Base-by-base conservation (phyloP, 331 rosid species). In the Spiraea crenata region DNA sequence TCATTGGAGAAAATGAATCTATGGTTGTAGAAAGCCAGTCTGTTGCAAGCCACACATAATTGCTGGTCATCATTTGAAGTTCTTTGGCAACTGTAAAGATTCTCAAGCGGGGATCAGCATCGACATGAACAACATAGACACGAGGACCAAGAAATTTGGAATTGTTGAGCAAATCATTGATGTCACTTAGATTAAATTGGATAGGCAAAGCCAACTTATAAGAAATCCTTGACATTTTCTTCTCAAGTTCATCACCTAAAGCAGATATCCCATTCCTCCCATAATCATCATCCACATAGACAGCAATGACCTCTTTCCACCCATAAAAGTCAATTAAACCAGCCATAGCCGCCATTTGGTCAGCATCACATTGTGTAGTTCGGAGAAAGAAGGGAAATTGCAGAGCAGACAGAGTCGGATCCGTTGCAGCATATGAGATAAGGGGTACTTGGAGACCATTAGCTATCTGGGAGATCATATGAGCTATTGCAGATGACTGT, bases 301-400 rank as follows among this genome's bases (percentile, higher is more conserved):
- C 63, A 61, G 70, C 90, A 74, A 87, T 87, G 69, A 93, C 92
- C 69, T 87, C 88, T 80, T 86, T 93, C 99, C 99, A 93, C 61
- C 74, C 92, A 65, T 87, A 70, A n/a, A 83, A 87, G 9, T 87
- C 88, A 13, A 93, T 78, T 34, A 93, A 64, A 45, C 80, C 81
- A 67, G 99, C 96, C 81, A 93, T 71, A 65, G 96, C 97, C 19
- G 72, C 72, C 99, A 91, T 93, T 78, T 93, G 97, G 71, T 70
- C 83, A 63, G 80, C 77, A 55, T 93, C 99, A 54, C 90, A 85
- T 60, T 80, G 96, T 4, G 76, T 41, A 1, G 90, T 79, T 25
- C 97, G 89, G 70, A 93, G 55, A 78, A 93, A 91, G 79, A 39
- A 88, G 40, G 96, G 99, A 82, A 86, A 93, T 65, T 93, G 95